phyloP scores from a whole-genome alignment of 495 filamentous ascomycete species.

The Pseudevernia furfuracea region DNA sequence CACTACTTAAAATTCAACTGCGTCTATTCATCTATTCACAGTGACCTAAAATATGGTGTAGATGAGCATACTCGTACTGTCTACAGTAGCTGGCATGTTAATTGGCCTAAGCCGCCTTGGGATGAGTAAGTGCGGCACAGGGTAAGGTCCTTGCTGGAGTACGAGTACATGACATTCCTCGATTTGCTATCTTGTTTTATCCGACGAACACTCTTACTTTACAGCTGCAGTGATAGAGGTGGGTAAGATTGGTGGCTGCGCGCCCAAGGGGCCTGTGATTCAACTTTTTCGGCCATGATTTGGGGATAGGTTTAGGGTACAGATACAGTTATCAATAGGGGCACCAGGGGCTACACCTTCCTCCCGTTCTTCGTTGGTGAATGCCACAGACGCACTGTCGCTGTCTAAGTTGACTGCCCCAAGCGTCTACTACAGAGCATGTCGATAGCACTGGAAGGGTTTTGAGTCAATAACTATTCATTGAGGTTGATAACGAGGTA shows the following conservation, averaged over 20 bases:
- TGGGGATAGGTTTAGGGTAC: not conserved
- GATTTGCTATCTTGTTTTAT: too few species aligned
- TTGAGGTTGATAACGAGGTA: not conserved
- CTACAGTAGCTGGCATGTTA: too few species aligned
- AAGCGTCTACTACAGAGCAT: constrained; percentile 12
- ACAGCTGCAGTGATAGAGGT: too few species aligned
- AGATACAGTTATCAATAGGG: not conserved
- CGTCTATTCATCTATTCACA: too few species aligned
- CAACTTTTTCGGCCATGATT: not conserved
- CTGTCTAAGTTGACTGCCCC: not conserved
- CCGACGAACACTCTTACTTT: too few species aligned
- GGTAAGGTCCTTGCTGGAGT: too few species aligned
- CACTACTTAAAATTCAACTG: too few species aligned
- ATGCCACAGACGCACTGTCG: constrained; percentile 67
- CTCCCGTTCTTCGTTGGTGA: constrained; percentile 75
- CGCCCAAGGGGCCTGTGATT: not conserved
- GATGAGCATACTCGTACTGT: too few species aligned
- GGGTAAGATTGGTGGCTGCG: not conserved
- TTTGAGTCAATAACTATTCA: not conserved
- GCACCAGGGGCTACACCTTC: constrained; percentile 52
- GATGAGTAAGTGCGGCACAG: not conserved
- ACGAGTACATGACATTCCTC: too few species aligned
- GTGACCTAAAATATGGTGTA: too few species aligned
- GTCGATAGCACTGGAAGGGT: not conserved
- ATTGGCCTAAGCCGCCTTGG: not conserved